These are phyloP conservation scores for Vitis rupestris DNA, from an alignment of 164 flowering plant genomes.

Conservation along the genomic window DNA sequence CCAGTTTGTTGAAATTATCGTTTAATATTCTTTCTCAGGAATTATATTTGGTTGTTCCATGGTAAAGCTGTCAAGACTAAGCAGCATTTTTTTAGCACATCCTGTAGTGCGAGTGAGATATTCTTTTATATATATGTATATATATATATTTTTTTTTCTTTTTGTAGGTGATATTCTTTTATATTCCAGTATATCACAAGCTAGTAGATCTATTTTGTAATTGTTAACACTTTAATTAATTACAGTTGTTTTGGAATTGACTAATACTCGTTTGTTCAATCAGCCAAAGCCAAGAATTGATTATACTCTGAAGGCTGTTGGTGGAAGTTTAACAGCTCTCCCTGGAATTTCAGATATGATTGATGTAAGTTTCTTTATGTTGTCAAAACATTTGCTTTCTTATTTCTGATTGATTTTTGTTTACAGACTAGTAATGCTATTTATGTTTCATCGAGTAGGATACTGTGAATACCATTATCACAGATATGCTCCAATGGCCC, in stretches of 20 bases:
- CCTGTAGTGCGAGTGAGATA: background rate
- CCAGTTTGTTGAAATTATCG: too few relatives aligned
- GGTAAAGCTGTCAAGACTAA: too few relatives aligned
- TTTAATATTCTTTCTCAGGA: too few relatives aligned
- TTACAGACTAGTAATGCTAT: conserved; percentile 4
- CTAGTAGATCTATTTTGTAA: background rate
- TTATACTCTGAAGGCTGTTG: conserved; percentile 93
- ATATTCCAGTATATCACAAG: background rate
- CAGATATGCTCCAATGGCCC: conserved; percentile 98
- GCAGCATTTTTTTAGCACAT: too few relatives aligned
- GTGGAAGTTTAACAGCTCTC: conserved; percentile 95
- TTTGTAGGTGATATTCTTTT: background rate
- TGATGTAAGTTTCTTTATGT: conserved; percentile 57
- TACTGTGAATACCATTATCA: conserved; percentile 83
- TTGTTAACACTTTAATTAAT: background rate
- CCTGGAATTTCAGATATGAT: conserved; percentile 99
- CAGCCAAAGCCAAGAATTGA: conserved; percentile 96
- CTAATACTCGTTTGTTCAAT: conserved; percentile 11
- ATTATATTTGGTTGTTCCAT: too few relatives aligned
- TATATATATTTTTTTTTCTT: too few relatives aligned
- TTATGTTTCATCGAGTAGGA: conserved; percentile 45
- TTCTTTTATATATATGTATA: background rate
- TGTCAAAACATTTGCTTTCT: background rate
- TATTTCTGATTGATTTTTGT: background rate
- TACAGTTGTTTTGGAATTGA: background rate